Evolutionary conservation across 306 rosid species (phyloP).

Genomic region (Calophaca sinica): DNA sequence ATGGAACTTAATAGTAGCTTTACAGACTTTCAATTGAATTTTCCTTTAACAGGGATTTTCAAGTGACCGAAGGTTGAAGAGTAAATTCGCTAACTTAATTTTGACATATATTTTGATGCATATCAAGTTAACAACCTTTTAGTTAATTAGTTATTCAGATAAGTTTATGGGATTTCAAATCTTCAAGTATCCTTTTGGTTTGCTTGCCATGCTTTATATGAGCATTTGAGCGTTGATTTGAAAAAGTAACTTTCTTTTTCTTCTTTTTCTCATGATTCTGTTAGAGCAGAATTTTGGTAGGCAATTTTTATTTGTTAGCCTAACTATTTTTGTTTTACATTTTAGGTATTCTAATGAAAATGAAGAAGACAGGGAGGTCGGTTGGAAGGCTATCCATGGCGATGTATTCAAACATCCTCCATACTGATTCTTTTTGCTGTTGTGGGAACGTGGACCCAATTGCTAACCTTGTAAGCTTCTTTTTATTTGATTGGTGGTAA

Average conservation of each 20-base stretch:
- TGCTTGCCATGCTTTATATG: constrained; percentile 71
- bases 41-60: too few species aligned
- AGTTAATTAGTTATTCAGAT: too few species aligned
- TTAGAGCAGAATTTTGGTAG: neutral
- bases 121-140: too few species aligned
- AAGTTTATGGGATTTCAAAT: too few species aligned
- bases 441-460: constrained; percentile 78
- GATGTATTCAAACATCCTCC: constrained; percentile 78
- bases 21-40: too few species aligned
- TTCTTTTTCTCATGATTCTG: neutral
- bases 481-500: neutral
- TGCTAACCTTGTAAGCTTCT: constrained; percentile 71
- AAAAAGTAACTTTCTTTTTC: constrained; percentile 20
- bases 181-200: constrained; percentile 44
- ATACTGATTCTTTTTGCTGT: constrained; percentile 67
- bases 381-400: constrained; percentile 78
- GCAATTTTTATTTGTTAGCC: constrained; percentile 32
- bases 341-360: constrained; percentile 60
- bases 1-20: too few species aligned
- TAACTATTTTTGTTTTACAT: constrained; percentile 19
- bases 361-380: constrained; percentile 81
- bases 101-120: too few species aligned
- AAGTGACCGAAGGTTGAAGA: too few species aligned
- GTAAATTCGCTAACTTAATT: too few species aligned
- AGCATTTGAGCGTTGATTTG: constrained; percentile 72